Evolutionary conservation across 306 rosid species (phyloP).

Genomic region (Amphicarpaea edgeworthii): DNA sequence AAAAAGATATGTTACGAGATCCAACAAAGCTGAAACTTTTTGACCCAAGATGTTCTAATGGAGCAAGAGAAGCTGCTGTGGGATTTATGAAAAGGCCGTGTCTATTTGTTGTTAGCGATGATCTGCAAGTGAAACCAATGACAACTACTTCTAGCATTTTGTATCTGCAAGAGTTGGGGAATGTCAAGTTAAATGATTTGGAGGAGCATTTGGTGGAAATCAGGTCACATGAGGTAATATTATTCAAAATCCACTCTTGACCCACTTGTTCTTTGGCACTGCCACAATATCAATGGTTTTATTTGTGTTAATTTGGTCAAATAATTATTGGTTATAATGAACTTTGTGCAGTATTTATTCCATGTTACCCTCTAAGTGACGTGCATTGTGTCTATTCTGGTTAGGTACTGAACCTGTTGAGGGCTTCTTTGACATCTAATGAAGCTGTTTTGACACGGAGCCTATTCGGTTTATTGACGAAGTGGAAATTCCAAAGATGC

Average conservation of each 20-base stretch:
- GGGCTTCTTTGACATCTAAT: slow-evolving; percentile 11
- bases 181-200: slow-evolving; percentile 1
- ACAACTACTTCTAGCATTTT: slow-evolving; percentile 21
- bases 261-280: neutral
- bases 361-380: too few species aligned
- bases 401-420: slow-evolving; percentile 19
- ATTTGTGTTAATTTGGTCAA: neutral
- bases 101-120: too few species aligned
- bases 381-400: neutral
- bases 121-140: neutral
- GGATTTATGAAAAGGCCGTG: too few species aligned
- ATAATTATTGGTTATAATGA: neutral
- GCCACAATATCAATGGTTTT: neutral
- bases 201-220: neutral
- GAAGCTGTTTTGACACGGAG: neutral
- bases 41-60: too few species aligned
- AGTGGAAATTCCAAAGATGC: neutral
- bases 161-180: neutral
- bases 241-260: neutral
- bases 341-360: too few species aligned
- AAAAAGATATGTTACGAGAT: too few species aligned
- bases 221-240: neutral
- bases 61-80: too few species aligned
- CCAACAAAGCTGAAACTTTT: too few species aligned
- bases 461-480: neutral